Conservation (phyloP, 169 alveolate genomes). For the Theileria equi region DNA sequence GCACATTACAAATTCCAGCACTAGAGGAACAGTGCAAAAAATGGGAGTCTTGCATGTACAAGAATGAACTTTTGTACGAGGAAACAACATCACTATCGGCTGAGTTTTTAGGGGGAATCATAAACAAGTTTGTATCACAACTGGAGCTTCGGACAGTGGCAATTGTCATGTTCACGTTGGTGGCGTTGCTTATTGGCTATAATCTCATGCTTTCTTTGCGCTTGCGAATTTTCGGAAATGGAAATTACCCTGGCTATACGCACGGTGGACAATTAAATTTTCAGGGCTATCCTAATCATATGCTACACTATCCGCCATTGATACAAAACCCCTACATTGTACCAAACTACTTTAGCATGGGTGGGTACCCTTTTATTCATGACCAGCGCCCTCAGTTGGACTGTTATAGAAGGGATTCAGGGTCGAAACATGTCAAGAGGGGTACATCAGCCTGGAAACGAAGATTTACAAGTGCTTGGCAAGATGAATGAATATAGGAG, state of each 20-base stretch:
- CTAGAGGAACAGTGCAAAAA: constrained; percentile 56
- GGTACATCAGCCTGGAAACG: background rate
- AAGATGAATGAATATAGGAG: background rate
- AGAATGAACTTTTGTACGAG: constrained; percentile 47
- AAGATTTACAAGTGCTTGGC: background rate
- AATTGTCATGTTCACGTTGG: constrained; percentile 17
- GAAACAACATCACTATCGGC: constrained; percentile 51
- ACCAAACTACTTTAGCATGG: constrained; percentile 47
- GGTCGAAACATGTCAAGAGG: background rate
- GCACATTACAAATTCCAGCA: constrained; percentile 47
- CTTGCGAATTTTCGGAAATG: constrained; percentile 4
- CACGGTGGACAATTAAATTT: no score
- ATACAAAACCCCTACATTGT: constrained; percentile 38
- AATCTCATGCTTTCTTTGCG: constrained; percentile 40
- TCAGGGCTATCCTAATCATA: constrained; percentile 12
- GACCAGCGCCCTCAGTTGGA: background rate
- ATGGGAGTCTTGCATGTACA: constrained; percentile 67
- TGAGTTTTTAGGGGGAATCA: constrained; percentile 46
- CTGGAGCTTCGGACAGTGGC: constrained; percentile 54
- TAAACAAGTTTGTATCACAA: constrained; percentile 42
- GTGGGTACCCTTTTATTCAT: constrained; percentile 40
- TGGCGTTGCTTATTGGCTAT: constrained; percentile 41
- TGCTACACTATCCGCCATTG: no score
- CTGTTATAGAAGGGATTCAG: background rate
- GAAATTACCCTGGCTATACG: background rate